A percentile compares a stretch with the other conserved stretches of the same genome.
Evolutionary conservation across 176 grass and related monocot species (phyloP).

Genomic region (Otatea glauca): DNA sequence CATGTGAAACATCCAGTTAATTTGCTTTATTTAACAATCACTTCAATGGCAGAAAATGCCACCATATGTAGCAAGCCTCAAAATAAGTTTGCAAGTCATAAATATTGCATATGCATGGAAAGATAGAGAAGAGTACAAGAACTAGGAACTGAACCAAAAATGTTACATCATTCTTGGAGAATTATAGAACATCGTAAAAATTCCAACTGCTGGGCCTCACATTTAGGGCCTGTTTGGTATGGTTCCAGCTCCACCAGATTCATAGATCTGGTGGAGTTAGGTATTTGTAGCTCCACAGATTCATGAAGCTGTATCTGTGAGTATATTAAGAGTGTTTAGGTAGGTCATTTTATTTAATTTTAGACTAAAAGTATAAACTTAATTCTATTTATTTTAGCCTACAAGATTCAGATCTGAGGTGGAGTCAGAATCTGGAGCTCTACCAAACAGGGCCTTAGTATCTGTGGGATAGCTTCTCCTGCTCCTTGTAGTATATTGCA

Average conservation of each 20-base stretch:
- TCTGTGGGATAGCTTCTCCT: constrained; percentile 90
- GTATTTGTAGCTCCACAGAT: too few relatives aligned
- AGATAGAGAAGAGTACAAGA: background rate
- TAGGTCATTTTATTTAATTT: too few relatives aligned
- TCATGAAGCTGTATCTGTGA: too few relatives aligned
- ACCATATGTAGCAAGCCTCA: constrained; percentile 24
- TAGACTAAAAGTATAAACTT: too few relatives aligned
- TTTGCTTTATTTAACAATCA: constrained; percentile 56
- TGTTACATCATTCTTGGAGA: constrained; percentile 36
- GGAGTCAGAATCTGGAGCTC: too few relatives aligned
- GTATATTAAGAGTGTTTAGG: too few relatives aligned
- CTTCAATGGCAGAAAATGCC: constrained; percentile 21
- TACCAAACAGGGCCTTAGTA: too few relatives aligned
- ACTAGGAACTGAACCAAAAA: constrained; percentile 42
- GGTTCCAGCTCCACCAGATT: too few relatives aligned
- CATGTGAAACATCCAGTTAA: constrained; percentile 12
- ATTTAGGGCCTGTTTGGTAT: too few relatives aligned
- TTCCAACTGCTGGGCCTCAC: background rate
- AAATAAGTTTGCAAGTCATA: constrained; percentile 48
- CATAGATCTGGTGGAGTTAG: too few relatives aligned
- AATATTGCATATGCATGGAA: constrained; percentile 34
- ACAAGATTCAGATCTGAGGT: too few relatives aligned
- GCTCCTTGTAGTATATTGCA: constrained; percentile 82
- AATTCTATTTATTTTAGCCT: too few relatives aligned
- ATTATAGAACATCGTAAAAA: constrained; percentile 38